These are phyloP conservation scores for Haberlea rhodopensis DNA, from an alignment of 257 asterid genomes.

Conservation along the genomic window DNA sequence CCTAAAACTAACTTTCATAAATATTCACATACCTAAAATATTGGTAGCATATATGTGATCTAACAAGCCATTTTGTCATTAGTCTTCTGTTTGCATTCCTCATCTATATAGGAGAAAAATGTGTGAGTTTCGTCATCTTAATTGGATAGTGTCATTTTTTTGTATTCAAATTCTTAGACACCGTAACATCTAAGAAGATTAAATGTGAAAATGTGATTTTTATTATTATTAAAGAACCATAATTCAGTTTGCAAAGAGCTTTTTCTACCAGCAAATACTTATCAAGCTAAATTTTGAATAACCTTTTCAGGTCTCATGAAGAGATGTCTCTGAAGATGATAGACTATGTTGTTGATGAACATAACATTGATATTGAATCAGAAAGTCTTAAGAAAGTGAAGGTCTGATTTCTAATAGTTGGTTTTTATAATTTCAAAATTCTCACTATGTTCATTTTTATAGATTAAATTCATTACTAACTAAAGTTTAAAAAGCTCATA, in stretches of 20 bases:
- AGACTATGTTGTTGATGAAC: constrained; percentile 73
- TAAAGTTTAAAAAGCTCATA: too few relatives aligned
- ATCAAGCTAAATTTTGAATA: constrained; percentile 21
- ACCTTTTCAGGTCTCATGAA: constrained; percentile 78
- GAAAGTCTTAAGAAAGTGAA: constrained; percentile 59
- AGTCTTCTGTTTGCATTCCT: not conserved
- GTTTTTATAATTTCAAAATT: constrained; percentile 8
- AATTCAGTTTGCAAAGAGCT: constrained; percentile 3
- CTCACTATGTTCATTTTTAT: constrained; percentile 8
- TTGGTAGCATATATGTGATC: not conserved
- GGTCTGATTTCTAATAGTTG: constrained; percentile 43
- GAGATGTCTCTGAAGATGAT: constrained; percentile 87
- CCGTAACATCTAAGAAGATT: constrained; percentile 14
- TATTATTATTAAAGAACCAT: constrained; percentile 12
- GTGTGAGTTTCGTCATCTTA: constrained; percentile 1
- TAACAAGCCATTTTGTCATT: not conserved
- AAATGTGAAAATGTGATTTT: constrained; percentile 1
- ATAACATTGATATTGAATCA: constrained; percentile 64
- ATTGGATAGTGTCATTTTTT: not conserved
- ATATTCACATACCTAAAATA: not conserved
- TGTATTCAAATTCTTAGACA: not conserved
- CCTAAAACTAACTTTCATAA: constrained; percentile 2
- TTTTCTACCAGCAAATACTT: constrained; percentile 16
- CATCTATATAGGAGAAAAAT: not conserved
- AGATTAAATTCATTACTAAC: too few relatives aligned